A percentile compares a stretch with the other conserved stretches of the same genome.
Conservation (phyloP, 306 rosid genomes). For the Sesbania bispinosa region DNA sequence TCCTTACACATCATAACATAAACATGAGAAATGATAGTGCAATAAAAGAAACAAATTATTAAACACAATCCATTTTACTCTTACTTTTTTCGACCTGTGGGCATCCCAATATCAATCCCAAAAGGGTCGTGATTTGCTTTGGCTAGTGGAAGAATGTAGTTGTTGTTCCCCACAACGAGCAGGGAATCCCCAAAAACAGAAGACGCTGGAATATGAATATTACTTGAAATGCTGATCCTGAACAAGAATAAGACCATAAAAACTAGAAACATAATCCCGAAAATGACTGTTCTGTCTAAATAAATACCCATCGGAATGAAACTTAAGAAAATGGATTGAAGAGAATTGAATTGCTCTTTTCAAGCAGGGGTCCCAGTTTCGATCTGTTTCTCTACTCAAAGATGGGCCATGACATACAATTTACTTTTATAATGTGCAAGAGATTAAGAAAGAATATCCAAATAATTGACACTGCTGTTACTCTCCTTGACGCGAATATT, state of each 20-base stretch:
- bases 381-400: background rate
- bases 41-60: background rate
- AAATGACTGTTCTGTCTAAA: background rate
- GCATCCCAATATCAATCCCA: slow-evolving; percentile 69
- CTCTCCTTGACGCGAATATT: background rate
- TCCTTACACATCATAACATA: background rate
- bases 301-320: slow-evolving; percentile 17
- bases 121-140: slow-evolving; percentile 50
- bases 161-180: slow-evolving; percentile 71
- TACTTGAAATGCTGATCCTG: slow-evolving; percentile 28
- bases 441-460: background rate
- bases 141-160: slow-evolving; percentile 49
- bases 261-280: background rate
- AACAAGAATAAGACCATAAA: slow-evolving; percentile 8
- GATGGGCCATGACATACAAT: background rate
- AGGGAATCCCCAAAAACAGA: slow-evolving; percentile 79
- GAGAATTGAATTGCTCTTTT: too few relatives aligned
- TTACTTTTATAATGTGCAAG: background rate
- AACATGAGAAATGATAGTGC: background rate
- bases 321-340: background rate
- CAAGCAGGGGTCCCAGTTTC: background rate
- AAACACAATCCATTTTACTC: background rate
- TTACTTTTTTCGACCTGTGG: slow-evolving; percentile 40
- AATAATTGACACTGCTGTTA: background rate
- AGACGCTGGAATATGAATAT: slow-evolving; percentile 38